Conservation (phyloP, 306 rosid genomes). For the Ormosia semicastrata region DNA sequence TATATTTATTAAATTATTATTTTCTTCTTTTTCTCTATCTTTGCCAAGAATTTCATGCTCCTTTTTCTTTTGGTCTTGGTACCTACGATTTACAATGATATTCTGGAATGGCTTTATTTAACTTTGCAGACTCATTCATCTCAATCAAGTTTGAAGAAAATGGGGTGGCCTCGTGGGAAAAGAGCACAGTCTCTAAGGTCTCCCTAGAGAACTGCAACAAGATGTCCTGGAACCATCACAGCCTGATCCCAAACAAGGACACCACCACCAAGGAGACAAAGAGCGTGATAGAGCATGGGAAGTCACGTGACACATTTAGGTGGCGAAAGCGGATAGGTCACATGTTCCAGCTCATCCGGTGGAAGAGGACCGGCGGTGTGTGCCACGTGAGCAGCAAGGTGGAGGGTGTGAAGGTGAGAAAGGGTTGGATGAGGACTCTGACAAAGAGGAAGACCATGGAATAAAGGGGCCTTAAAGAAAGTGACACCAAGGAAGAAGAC, state of each 20-base stretch:
- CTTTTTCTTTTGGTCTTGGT: neutral
- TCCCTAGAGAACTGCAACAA: conserved; percentile 64
- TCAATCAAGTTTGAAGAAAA: conserved; percentile 92
- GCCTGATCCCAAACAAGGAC: conserved; percentile 32
- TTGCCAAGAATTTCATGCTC: neutral
- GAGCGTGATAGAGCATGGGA: conserved; percentile 87
- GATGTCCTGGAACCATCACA: conserved; percentile 54
- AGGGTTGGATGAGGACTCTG: conserved; percentile 81
- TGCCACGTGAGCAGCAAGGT: conserved; percentile 76
- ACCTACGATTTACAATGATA: conserved; percentile 19
- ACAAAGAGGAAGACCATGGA: conserved; percentile 75
- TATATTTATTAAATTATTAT: neutral
- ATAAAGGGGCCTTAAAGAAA: conserved; percentile 45
- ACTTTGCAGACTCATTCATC: conserved; percentile 78
- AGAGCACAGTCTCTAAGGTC: conserved; percentile 62
- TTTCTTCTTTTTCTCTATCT: neutral
- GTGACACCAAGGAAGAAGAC: conserved; percentile 14
- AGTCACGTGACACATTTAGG: conserved; percentile 66
- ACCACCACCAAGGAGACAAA: conserved; percentile 38
- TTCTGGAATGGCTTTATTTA: conserved; percentile 27
- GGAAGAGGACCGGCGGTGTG: conserved; percentile 69
- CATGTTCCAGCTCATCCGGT: conserved; percentile 76
- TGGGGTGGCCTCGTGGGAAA: conserved; percentile 93
- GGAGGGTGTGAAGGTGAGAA: conserved; percentile 83
- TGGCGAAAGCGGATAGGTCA: conserved; percentile 96